Conservation (phyloP, 371 early-diverging fungal species). For the Phascolomyces articulosus region DNA sequence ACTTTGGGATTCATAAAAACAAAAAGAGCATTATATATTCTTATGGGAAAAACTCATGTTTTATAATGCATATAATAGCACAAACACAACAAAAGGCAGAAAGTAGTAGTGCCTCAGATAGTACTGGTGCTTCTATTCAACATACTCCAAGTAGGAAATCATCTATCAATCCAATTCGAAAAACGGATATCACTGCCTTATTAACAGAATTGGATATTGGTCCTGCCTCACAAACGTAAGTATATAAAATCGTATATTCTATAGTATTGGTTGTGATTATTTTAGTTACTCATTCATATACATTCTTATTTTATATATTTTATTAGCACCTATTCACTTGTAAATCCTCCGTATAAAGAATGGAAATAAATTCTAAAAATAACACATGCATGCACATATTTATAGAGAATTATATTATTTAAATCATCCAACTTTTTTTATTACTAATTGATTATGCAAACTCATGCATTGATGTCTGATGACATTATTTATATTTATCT, state of each 20-base stretch:
- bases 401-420: no score
- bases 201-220: conserved; percentile 14
- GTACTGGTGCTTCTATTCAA: conserved; percentile 3
- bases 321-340: conserved; percentile 18
- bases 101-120: conserved; percentile 1
- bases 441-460: no score
- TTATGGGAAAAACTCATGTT: neutral
- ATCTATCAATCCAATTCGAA: conserved; percentile 5
- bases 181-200: conserved; percentile 17
- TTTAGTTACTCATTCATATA: neutral
- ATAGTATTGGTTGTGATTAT: no score
- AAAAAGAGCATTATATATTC: neutral
- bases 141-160: neutral
- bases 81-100: neutral
- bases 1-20: neutral
- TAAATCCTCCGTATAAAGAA: conserved; percentile 24
- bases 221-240: conserved; percentile 12
- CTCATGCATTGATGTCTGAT: no score
- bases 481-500: no score
- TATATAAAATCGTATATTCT: neutral
- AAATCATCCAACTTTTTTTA: no score
- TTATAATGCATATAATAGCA: neutral
- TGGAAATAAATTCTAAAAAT: conserved; percentile 9
- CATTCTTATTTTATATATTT: neutral
- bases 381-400: no score